Evolutionary conservation across 306 rosid genomes (phyloP), one percentile per base, ranked within the genome.

Genomic region (Castanospermum australe): DNA sequence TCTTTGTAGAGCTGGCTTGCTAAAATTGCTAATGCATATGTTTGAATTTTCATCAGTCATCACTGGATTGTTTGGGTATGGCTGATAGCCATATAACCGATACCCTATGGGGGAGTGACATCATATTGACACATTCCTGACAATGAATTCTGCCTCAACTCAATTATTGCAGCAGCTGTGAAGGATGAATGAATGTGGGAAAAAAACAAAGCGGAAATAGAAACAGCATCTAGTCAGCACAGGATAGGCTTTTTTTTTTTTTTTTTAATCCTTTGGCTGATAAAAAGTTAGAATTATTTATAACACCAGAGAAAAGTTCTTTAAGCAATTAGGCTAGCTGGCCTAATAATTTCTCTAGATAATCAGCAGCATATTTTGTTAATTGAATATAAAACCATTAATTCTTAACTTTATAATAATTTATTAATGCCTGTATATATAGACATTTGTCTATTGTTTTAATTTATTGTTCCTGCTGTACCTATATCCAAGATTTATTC

Each of bases 181-280:
- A 45, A 51, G 64, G 57, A 28, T 80, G 62, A 71, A 42, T 30
- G 44, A 73, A 68, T 42, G n/a, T 36, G 78, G 18, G n/a, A 5
- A 1, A 0, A 5, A 22, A 60, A 14, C 33, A 73, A 44, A 32
- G 62, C 3, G 38, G 38, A 33, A 35, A 33, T 14, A 32, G 25
- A 15, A 33, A 62, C 45, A 33, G 33, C 45, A 33, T 33, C 28
- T 36, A 12, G 20, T 20, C 20, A 30, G 66, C 5, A 60, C 35
- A 14, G 15, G 8, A 63, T 36, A 36, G 20, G 24, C 8, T 35
- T 67, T 67, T n/a, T 13, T 67, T 6, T 59, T 59, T 4, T 36
- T 36, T 36, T 1, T 36, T 22, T 22, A 9, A 22, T 56, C 1
- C 13, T 20, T 22, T 56, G 62, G 62, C 35, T n/a, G 3, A 56